These are phyloP conservation scores for Phytophthora quininea DNA, from an alignment of 352 stramenopile species.

Conservation along the genomic window DNA sequence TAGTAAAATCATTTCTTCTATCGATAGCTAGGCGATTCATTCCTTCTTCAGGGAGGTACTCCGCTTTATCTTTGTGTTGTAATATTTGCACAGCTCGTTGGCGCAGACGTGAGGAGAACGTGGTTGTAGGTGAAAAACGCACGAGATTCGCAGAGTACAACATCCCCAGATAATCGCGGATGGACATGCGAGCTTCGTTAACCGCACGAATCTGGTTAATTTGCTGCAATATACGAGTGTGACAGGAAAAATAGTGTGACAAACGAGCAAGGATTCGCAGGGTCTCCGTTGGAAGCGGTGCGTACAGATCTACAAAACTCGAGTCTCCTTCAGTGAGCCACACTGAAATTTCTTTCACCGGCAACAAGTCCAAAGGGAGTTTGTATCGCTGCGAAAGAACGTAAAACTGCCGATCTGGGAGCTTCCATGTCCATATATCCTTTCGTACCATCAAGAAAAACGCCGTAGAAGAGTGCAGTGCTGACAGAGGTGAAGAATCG, in stretches of 20 bases:
- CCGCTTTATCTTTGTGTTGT: constrained; percentile 19
- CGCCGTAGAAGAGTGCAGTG: constrained; percentile 10
- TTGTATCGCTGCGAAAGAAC: constrained; percentile 33
- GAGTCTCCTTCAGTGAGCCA: constrained; percentile 25
- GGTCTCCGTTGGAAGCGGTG: constrained; percentile 36
- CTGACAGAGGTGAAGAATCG: background rate
- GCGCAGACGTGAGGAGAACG: constrained; percentile 34
- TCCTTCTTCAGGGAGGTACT: constrained; percentile 6
- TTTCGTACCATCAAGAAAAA: constrained; percentile 23
- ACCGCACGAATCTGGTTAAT: constrained; percentile 22
- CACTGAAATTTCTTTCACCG: constrained; percentile 33
- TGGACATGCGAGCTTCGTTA: constrained; percentile 41
- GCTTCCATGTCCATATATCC: constrained; percentile 43
- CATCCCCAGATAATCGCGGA: constrained; percentile 46
- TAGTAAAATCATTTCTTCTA: constrained; percentile 30
- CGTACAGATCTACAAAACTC: constrained; percentile 39
- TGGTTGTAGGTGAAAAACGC: constrained; percentile 20
- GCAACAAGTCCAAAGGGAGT: constrained; percentile 34
- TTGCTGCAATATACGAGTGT: constrained; percentile 38
- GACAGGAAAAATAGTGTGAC: constrained; percentile 36
- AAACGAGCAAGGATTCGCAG: constrained; percentile 37
- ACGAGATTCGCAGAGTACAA: constrained; percentile 42
- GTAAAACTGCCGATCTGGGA: constrained; percentile 32
- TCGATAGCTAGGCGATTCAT: too few relatives aligned
- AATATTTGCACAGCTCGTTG: constrained; percentile 34